These are phyloP conservation scores for Microstegium vimineum DNA, from an alignment of 176 grass and related monocot species.

Conservation along the genomic window DNA sequence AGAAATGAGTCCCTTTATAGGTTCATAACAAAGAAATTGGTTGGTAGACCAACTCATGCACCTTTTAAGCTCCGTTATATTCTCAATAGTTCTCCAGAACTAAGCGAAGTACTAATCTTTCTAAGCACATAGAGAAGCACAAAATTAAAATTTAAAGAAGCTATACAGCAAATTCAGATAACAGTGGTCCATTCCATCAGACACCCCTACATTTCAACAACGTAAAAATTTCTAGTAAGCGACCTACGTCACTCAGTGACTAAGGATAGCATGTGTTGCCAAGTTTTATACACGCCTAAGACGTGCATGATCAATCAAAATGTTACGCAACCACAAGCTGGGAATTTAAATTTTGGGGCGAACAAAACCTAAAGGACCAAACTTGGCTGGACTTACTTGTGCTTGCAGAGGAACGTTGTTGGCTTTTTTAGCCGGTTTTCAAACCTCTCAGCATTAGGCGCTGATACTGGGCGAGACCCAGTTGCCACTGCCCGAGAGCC, in stretches of 20 bases:
- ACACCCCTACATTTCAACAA: not conserved
- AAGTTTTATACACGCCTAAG: not conserved
- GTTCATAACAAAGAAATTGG: not conserved
- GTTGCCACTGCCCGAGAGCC: not conserved
- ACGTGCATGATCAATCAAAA: constrained; percentile 20
- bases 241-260: not conserved
- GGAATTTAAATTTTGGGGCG: not conserved
- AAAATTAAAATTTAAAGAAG: not conserved
- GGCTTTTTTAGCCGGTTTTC: constrained; percentile 94
- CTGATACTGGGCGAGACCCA: constrained; percentile 30
- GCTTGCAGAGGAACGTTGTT: constrained; percentile 88
- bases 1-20: not conserved
- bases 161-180: not conserved
- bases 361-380: not conserved
- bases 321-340: not conserved
- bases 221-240: not conserved
- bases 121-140: not conserved
- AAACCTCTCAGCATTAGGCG: constrained; percentile 48
- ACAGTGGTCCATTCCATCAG: not conserved
- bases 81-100: not conserved
- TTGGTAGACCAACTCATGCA: not conserved
- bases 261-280: constrained; percentile 9
- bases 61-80: not conserved
- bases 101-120: not conserved
- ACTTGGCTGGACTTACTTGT: constrained; percentile 45